phyloP scores from a whole-genome alignment of 192 early-diverging fungal genomes.

The Mortierella antarctica region DNA sequence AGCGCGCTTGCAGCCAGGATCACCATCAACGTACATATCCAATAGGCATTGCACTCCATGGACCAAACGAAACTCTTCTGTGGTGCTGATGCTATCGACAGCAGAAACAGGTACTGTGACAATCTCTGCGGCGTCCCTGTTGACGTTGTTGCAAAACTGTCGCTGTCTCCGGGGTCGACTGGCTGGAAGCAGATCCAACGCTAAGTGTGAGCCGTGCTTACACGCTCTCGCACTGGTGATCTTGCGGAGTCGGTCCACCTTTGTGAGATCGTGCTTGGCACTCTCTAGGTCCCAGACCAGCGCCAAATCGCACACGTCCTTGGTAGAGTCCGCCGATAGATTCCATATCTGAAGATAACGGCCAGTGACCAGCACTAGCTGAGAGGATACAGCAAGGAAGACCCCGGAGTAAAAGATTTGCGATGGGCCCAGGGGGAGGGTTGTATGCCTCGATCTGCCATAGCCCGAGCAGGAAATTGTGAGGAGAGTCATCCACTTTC shows the following conservation, averaged over 20 bases:
- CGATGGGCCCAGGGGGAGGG: conserved; percentile 5
- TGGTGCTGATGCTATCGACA: conserved; percentile 9
- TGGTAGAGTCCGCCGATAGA: conserved; percentile 2
- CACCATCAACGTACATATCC: conserved; percentile 11
- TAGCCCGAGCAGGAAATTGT: conserved; percentile 1
- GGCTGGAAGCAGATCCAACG: conserved; percentile 10
- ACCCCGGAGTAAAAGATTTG: conserved; percentile 16
- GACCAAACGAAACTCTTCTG: conserved; percentile 3
- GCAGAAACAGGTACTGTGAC: conserved; percentile 2
- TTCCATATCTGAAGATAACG: conserved; percentile 19
- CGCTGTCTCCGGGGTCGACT: conserved; percentile 7
- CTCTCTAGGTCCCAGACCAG: conserved; percentile 20
- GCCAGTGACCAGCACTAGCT: conserved; percentile 10
- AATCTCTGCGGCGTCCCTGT: conserved; percentile 13
- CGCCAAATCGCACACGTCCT: conserved; percentile 7
- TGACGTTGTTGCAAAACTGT: conserved; percentile 1
- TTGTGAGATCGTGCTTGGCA: conserved; percentile 1
- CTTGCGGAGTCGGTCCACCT: conserved; percentile 16
- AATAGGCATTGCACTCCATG: conserved; percentile 14
- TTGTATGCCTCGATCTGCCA: neutral
- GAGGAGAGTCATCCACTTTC: conserved; percentile 4
- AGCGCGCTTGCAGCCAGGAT: neutral
- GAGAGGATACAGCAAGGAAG: conserved; percentile 4
- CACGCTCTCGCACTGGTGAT: conserved; percentile 19
- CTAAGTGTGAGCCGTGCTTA: conserved; percentile 11